phyloP scores from a whole-genome alignment of 2,329 filamentous ascomycete species.

The Xylaria sp. region DNA sequence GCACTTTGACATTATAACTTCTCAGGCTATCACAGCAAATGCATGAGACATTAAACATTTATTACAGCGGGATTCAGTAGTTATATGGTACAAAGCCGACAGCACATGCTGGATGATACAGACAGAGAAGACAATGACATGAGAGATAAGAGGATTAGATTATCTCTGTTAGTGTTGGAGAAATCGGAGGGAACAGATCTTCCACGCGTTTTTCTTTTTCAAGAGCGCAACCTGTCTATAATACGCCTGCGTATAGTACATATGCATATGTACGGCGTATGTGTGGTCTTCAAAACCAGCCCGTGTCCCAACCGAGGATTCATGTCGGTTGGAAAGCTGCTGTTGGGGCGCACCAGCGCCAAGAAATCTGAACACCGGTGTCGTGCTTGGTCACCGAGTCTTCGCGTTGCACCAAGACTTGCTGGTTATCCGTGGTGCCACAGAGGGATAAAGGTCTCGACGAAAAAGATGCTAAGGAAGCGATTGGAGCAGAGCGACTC shows the following conservation, averaged over 20 bases:
- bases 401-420: background rate
- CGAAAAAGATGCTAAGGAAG: background rate
- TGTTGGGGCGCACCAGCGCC: background rate
- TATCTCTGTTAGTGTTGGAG: background rate
- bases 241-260: background rate
- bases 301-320: background rate
- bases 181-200: background rate
- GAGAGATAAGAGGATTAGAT: background rate
- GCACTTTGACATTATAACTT: background rate
- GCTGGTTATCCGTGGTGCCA: no score
- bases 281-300: background rate
- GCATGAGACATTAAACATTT: background rate
- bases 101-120: background rate
- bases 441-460: background rate
- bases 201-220: background rate
- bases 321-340: background rate
- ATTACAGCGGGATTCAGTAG: background rate
- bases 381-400: background rate
- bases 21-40: background rate
- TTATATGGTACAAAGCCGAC: background rate
- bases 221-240: background rate
- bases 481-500: conserved; percentile 12
- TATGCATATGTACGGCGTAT: background rate
- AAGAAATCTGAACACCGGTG: background rate
- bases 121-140: background rate